Evolutionary conservation across 2,329 filamentous ascomycete species (phyloP), one percentile per base, ranked within the genome.

Genomic region (Ophiocordyceps camponoti-rufipedis): DNA sequence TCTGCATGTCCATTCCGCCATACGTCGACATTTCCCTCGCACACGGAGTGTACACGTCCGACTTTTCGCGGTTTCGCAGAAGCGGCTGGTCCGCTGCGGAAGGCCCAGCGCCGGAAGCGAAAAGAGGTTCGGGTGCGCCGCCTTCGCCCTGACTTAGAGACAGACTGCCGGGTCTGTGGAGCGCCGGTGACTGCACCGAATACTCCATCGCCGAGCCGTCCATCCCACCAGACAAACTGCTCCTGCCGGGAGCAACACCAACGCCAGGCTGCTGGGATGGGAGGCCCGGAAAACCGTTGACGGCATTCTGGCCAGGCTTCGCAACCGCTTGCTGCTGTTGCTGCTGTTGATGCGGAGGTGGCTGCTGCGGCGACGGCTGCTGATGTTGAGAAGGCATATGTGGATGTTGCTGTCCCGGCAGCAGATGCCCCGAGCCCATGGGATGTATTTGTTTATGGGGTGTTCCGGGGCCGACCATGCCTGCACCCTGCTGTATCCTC

Each of bases 1-100:
- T 74, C 35, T 75, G 68, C 12, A 88, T 66, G 48, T 84, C 75
- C 48, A 89, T 71, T 1, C 86, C 85, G 9, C 87, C 87, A 60
- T 80, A 80, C 1, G 72, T 71, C 40, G 72, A 70, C 35, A 75
- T 52, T 44, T 72, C 65, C 9, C 75, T 67, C 10, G 68, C 68
- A 52, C 70, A 74, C 0, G 75, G 74, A 32, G 65, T 64, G 49
- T 79, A 76, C 43, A 72, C 67, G 12, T 74, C 70, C 0, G 71
- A 64, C 45, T 72, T 65, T 1, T 61, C 61, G 1, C 61, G 58
- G 28, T 67, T 60, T 1, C 64, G 64, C n/a, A 59, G 56, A 51
- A 62, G 56, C 6, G 56, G 53, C 4, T 56, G 58, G 45, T 63
- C 61, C 28, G 50, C 44, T 31, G 41, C 48, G 16, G 53, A 39